Evolutionary conservation across 2,329 filamentous ascomycete species (phyloP), one percentile per base, ranked within the genome.

Genomic region (Clonostachys solani): DNA sequence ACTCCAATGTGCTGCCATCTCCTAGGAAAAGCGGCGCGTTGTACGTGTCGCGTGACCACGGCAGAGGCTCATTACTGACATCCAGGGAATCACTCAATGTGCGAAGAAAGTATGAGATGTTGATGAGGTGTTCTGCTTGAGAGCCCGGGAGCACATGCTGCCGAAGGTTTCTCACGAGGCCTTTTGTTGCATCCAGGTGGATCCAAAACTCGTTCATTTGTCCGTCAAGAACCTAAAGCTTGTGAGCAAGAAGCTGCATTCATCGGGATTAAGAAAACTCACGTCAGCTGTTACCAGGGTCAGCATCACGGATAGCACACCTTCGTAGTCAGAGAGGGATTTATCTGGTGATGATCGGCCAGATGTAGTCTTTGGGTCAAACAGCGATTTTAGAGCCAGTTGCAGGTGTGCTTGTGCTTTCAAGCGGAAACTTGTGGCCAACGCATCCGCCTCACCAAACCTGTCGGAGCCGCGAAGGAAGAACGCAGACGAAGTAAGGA

Each of bases 181-280:
- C 40, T 13, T 44, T 36, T 35, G 48, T 42, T 12, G 44, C 48
- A 15, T 50, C 42, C 4, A 50, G 36, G 41, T 50, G 48, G 33
- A 50, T 50, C 48, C 45, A 50, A 23, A 50, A 50, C 33, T 50
- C 48, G 45, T 19, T 47, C 48, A 50, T 50, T 17, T 50, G 48
- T 18, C 48, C 48, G 40, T 47, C 48, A 18, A 50, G 37, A 16
- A 29, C 23, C 23, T 29, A 29, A 29, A 29, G 8, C 8, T 29
- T 29, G 23, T 29, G 23, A 29, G 23, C 23, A 29, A 29, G 9
- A 29, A 29, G 9, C 23, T 29, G 10, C 23, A 29, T 29, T 29
- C 8, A 10, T 29, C 23, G 23, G 23, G 9, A 9, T 29, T 29
- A 4, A 29, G 23, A 29, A 29, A 29, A 29, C 23, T 29, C 8